phyloP scores from a whole-genome alignment of 2,329 filamentous ascomycete genomes.

The Hypoxylon sp. region DNA sequence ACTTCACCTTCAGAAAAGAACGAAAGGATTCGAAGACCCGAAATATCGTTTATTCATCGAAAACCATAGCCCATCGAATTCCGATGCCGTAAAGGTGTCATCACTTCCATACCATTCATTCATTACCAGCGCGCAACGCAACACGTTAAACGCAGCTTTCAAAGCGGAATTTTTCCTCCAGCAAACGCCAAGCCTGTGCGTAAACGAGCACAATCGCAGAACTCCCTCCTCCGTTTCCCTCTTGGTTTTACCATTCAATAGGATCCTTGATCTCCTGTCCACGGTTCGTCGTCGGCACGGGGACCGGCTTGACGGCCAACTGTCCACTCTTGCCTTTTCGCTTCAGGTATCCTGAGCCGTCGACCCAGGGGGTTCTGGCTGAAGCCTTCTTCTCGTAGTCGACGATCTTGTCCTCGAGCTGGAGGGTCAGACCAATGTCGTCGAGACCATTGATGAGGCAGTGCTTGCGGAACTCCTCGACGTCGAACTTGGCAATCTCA shows the following conservation, averaged over 20 bases:
- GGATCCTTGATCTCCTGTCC: slow-evolving; percentile 88
- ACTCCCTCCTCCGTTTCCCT: slow-evolving; percentile 8
- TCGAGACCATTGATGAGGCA: slow-evolving; percentile 94
- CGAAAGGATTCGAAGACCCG: not conserved
- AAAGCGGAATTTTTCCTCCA: slow-evolving; percentile 19
- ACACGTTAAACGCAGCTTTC: slow-evolving; percentile 1
- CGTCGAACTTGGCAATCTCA: slow-evolving; percentile 83
- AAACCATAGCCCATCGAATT: not conserved
- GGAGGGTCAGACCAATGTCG: slow-evolving; percentile 95
- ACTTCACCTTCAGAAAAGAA: not conserved
- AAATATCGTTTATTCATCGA: slow-evolving; percentile 10
- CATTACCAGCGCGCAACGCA: slow-evolving; percentile 3
- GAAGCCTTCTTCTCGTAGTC: slow-evolving; percentile 85
- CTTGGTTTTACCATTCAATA: slow-evolving; percentile 80
- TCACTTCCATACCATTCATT: not conserved
- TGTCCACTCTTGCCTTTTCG: slow-evolving; percentile 65
- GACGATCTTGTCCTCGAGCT: slow-evolving; percentile 89
- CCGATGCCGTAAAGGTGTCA: not conserved
- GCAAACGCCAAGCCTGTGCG: slow-evolving; percentile 31
- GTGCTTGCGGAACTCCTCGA: slow-evolving; percentile 95
- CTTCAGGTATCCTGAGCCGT: slow-evolving; percentile 86
- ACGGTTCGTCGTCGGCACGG: slow-evolving; percentile 89
- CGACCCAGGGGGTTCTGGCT: slow-evolving; percentile 88
- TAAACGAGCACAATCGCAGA: slow-evolving; percentile 12
- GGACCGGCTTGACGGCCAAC: slow-evolving; percentile 71